Conservation (phyloP, 2,329 filamentous ascomycete genomes). For the Rutstroemia sp. region DNA sequence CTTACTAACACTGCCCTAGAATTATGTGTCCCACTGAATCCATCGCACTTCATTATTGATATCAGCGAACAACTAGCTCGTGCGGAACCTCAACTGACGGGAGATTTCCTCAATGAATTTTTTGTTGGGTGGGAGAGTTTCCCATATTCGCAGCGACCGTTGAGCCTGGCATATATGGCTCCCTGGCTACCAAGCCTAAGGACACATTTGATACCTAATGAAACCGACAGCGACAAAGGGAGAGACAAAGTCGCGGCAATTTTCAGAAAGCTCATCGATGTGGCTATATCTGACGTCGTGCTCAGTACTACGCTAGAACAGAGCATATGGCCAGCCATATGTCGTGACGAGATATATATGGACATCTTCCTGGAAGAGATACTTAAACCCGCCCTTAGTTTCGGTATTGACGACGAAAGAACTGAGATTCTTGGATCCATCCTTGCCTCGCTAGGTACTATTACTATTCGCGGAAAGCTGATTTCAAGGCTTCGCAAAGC, state of each 20-base stretch:
- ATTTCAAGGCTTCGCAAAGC: slow-evolving; percentile 59
- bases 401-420: slow-evolving; percentile 50
- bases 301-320: slow-evolving; percentile 56
- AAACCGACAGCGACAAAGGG: slow-evolving; percentile 57
- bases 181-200: slow-evolving; percentile 59
- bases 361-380: slow-evolving; percentile 63
- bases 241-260: slow-evolving; percentile 56
- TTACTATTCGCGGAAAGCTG: slow-evolving; percentile 58
- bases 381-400: slow-evolving; percentile 53
- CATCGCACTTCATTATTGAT: slow-evolving; percentile 55
- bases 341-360: slow-evolving; percentile 55
- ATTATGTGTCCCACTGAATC: slow-evolving; percentile 54
- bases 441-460: slow-evolving; percentile 54
- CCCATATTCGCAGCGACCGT: slow-evolving; percentile 56
- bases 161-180: slow-evolving; percentile 63
- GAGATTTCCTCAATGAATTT: slow-evolving; percentile 65
- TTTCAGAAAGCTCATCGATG: slow-evolving; percentile 59
- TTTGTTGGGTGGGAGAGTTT: slow-evolving; percentile 67
- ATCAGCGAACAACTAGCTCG: slow-evolving; percentile 57
- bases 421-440: slow-evolving; percentile 56
- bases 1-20: slow-evolving; percentile 34
- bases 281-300: slow-evolving; percentile 52
- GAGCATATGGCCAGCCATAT: slow-evolving; percentile 57
- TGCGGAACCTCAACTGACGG: slow-evolving; percentile 59
- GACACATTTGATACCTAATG: slow-evolving; percentile 49